Evolutionary conservation across 1,139 yeast genomes (phyloP).

Genomic region (Lodderomyces metapsilosis): DNA sequence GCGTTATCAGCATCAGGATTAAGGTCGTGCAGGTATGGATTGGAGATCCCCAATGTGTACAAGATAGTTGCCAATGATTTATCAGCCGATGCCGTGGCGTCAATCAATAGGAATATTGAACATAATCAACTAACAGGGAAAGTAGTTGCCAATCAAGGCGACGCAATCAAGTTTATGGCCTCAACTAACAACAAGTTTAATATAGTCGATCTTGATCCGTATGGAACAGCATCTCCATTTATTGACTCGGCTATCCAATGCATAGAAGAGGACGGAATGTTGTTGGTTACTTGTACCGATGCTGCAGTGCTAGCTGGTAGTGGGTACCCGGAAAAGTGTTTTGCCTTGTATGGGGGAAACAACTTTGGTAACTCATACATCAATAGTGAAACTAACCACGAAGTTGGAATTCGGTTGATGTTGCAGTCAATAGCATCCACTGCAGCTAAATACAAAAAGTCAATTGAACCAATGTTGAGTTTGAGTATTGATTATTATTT

Average conservation of each 20-base stretch:
- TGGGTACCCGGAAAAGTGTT: conserved; percentile 96
- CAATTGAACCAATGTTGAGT: conserved; percentile 82
- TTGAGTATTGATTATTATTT: conserved; percentile 91
- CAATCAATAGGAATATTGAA: conserved; percentile 69
- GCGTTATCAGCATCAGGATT: conserved; percentile 95
- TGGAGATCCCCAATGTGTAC: conserved; percentile 75
- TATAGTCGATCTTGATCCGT: conserved; percentile 92
- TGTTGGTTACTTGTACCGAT: conserved; percentile 93
- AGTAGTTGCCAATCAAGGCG: conserved; percentile 73
- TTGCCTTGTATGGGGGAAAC: conserved; percentile 80
- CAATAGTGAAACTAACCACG: conserved; percentile 83
- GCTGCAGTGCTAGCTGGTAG: conserved; percentile 93
- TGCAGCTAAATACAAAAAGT: conserved; percentile 86
- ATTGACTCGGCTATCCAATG: conserved; percentile 86
- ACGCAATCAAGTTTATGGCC: conserved; percentile 79
- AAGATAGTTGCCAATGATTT: conserved; percentile 86
- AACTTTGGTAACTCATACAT: conserved; percentile 73
- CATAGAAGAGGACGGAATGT: conserved; percentile 75
- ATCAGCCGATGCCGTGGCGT: conserved; percentile 79
- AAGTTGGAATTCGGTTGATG: conserved; percentile 85
- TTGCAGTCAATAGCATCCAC: conserved; percentile 71
- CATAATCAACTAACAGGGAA: conserved; percentile 55
- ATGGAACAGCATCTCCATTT: conserved; percentile 96
- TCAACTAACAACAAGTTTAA: conserved; percentile 54
- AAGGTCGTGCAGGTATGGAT: conserved; percentile 88